phyloP scores from a whole-genome alignment of 371 early-diverging fungal genomes.

The Nematocida ironsii region DNA sequence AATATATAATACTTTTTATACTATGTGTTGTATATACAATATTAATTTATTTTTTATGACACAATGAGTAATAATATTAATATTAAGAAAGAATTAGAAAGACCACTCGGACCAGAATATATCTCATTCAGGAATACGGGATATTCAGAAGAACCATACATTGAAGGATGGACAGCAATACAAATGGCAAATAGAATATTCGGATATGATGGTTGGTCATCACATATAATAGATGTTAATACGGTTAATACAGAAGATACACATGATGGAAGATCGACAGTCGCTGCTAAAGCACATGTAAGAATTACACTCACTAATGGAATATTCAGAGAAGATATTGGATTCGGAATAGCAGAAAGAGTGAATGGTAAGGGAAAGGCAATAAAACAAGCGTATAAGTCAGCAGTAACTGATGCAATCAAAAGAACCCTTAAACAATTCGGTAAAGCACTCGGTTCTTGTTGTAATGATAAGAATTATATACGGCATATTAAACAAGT shows the following conservation, averaged over 20 bases:
- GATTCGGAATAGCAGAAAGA: constrained; percentile 81
- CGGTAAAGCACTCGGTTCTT: constrained; percentile 88
- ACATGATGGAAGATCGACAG: constrained; percentile 71
- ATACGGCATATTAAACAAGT: constrained; percentile 72
- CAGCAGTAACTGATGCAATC: constrained; percentile 87
- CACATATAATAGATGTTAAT: constrained; percentile 74
- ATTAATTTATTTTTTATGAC: background rate
- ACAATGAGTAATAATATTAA: background rate
- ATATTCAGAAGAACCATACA: constrained; percentile 74
- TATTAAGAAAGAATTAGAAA: constrained; percentile 58
- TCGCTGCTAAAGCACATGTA: constrained; percentile 79
- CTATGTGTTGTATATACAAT: background rate
- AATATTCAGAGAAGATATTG: constrained; percentile 83
- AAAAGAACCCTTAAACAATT: constrained; percentile 86
- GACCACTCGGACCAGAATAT: constrained; percentile 74
- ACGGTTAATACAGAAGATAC: constrained; percentile 75
- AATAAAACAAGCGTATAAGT: constrained; percentile 88
- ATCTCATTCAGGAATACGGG: constrained; percentile 69
- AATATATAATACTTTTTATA: background rate
- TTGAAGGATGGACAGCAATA: constrained; percentile 84
- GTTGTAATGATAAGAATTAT: constrained; percentile 84
- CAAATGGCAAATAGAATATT: constrained; percentile 88
- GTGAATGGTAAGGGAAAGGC: constrained; percentile 76
- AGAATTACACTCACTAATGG: constrained; percentile 86
- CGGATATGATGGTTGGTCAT: constrained; percentile 94